Percentiles rank a stretch among this genome's conserved stretches.
Conservation (phyloP, 1,139 yeast species). For the Yamadazyma spencermartinsiae region DNA sequence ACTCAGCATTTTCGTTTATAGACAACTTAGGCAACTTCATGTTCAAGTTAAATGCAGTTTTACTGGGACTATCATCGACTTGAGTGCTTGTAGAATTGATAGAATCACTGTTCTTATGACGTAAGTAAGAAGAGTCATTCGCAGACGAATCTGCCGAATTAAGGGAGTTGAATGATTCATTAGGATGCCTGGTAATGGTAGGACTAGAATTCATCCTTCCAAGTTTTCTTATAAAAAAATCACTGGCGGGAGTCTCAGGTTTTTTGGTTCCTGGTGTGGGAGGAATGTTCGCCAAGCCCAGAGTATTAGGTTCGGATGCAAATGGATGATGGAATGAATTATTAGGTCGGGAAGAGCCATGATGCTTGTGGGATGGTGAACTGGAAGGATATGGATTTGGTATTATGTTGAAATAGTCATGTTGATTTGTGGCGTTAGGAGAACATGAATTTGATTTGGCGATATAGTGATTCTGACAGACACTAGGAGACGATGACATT, state of each 20-base stretch:
- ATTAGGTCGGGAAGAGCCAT: too few relatives aligned
- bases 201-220: slow-evolving; percentile 9
- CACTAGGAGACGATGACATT: slow-evolving; percentile 17
- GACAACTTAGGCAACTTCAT: slow-evolving; percentile 16
- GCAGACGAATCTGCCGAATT: slow-evolving; percentile 21
- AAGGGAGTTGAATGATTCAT: slow-evolving; percentile 21
- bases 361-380: neutral
- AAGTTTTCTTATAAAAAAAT: slow-evolving; percentile 6
- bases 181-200: slow-evolving; percentile 8
- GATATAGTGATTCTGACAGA: slow-evolving; percentile 10
- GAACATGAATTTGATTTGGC: slow-evolving; percentile 1
- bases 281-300: neutral
- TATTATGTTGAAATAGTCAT: slow-evolving; percentile 5
- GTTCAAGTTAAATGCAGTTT: slow-evolving; percentile 7
- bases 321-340: too few relatives aligned
- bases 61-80: slow-evolving; percentile 21
- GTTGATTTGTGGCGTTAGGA: slow-evolving; percentile 1
- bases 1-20: slow-evolving; percentile 17
- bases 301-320: too few relatives aligned
- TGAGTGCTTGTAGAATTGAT: slow-evolving; percentile 26
- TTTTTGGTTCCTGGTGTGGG: neutral
- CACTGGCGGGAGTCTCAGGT: slow-evolving; percentile 3
- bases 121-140: slow-evolving; percentile 13
- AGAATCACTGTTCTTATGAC: slow-evolving; percentile 14
- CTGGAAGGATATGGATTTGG: neutral